A percentile compares a stretch with the other conserved stretches of the same genome.
Conservation (phyloP, 495 filamentous ascomycete genomes). For the Sordaria brevicollis region DNA sequence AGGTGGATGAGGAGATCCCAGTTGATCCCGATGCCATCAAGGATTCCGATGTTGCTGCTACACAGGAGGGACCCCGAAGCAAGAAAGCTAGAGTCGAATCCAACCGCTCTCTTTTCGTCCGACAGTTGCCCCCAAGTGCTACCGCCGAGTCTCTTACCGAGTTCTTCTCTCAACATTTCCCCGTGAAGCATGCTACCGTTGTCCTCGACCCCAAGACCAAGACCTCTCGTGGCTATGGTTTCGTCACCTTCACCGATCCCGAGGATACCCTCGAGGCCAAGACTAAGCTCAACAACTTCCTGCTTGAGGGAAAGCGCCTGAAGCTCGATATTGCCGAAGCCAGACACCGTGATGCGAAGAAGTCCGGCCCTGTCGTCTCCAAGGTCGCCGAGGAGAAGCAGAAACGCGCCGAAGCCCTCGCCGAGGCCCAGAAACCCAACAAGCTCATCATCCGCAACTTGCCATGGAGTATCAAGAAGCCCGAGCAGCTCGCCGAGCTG, state of each 20-base stretch:
- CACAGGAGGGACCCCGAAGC: constrained; percentile 13
- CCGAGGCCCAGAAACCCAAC: constrained; percentile 49
- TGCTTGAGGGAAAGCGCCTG: constrained; percentile 69
- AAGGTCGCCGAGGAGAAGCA: constrained; percentile 40
- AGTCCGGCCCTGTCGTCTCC: constrained; percentile 22
- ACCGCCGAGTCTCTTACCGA: constrained; percentile 78
- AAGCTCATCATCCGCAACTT: constrained; percentile 92
- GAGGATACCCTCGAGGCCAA: constrained; percentile 78
- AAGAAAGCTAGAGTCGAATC: constrained; percentile 38
- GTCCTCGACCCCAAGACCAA: constrained; percentile 76
- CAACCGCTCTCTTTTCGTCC: constrained; percentile 75
- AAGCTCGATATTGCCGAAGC: constrained; percentile 80
- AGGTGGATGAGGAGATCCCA: constrained; percentile 7
- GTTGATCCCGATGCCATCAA: constrained; percentile 5
- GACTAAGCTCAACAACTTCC: constrained; percentile 62
- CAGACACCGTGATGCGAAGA: constrained; percentile 57
- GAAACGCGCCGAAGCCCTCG: constrained; percentile 43
- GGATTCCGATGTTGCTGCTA: not conserved
- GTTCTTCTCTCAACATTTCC: constrained; percentile 86
- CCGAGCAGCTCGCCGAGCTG: constrained; percentile 63
- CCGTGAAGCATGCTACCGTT: constrained; percentile 86
- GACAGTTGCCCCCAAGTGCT: constrained; percentile 63
- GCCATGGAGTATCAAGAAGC: constrained; percentile 86
- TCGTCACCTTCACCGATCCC: constrained; percentile 89
- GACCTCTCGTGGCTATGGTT: constrained; percentile 81